Base-by-base conservation (phyloP, 805 yeast genomes). In the Barnettozyma siamensis region DNA sequence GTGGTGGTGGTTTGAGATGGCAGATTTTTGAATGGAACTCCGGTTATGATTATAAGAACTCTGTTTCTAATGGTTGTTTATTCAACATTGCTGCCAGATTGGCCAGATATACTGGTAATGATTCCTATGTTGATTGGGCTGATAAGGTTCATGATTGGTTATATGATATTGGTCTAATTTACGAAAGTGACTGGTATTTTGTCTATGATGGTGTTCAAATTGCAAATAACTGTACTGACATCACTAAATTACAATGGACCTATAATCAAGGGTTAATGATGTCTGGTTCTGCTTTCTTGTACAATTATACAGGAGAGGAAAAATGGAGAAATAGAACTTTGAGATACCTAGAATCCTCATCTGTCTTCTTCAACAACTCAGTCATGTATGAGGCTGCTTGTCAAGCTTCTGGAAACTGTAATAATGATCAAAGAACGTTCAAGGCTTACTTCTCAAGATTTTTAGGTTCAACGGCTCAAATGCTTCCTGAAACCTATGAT, bases 1-100 rank as follows among this genome's bases (percentile, higher is more conserved):
- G 87, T 59, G 70, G 63, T 33, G 96, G 96, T 38, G 96, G 96
- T 2, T 69, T 87, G 43, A 75, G 96, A 64, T 87, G 96, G 96
- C 96, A 87, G 67, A 88, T 87, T 50, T 88, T 83, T 65, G 73
- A 82, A 40, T 87, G 88, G 88, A 88, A 88, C 61, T 70, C 85
- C 7, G 96, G 96, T 46, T 87, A 86, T 61, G 79, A 83, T 60
- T 87, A 87, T 64, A 87, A 87, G 61, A 88, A 88, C 65, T 66
- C 89, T n/a, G 84, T 87, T 49, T 75, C 93, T n/a, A 87, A 86
- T 60, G 94, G 94, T 3, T 77, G 85, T 50, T 63, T 88, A 40
- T 86, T 88, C 72, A 79, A 82, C 49, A 64, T 87, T 32, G 89
- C 87, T 19, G 93, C 95, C 3, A 73, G 96, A 49, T 72, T 87